Base-by-base conservation (phyloP, 208 protist species). In the Trypanosoma theileri region DNA sequence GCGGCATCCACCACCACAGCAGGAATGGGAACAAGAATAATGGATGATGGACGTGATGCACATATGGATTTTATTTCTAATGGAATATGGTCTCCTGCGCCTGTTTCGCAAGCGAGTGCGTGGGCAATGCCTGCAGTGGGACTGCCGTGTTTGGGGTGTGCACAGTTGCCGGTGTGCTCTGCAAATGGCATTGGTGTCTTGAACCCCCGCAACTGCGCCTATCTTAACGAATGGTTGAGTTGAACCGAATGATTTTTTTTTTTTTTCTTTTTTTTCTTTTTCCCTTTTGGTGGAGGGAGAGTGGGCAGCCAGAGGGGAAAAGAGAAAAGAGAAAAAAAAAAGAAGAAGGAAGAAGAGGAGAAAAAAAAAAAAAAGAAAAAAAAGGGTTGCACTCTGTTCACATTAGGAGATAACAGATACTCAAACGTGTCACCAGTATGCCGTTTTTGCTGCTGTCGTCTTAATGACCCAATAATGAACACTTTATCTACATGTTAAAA, bases 121-220 rank as follows among this genome's bases (percentile, higher is more conserved):
- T 90, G 85, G 84, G 56, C 74, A 40, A 86, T 91, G 82, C 80
- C 89, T 6, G 89, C 86, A 17, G 71, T 91, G 16, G 89, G 84
- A 9, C 79, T 89, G 50, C 86, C 87, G 10, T 95, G 90, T 51
- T 51, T 95, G 35, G 85, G 90, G 4, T 95, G 90, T 55, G 79
- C 87, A 14, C 85, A 85, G 66, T 77, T 95, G 28, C 61, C 70
- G 24, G 68, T 77, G 40, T 95, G 90, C 79, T 77, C 67, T 0
- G 55, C 59, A 17, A 75, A 57, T 7, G 71, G 77, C 0, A 75
- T 41, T 0, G 80, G 85, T 21, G 63, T 91, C 1, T 46, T 93
- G 11, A 93, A 90, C 57, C 72, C 74, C 8, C 42, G 61, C 60
- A 73, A 3, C 24, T 83, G 78, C 53, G 69, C 64, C 2, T 83